These are phyloP conservation scores for Pholiota molesta DNA, from an alignment of 768 basidiomycete species.

Conservation along the genomic window DNA sequence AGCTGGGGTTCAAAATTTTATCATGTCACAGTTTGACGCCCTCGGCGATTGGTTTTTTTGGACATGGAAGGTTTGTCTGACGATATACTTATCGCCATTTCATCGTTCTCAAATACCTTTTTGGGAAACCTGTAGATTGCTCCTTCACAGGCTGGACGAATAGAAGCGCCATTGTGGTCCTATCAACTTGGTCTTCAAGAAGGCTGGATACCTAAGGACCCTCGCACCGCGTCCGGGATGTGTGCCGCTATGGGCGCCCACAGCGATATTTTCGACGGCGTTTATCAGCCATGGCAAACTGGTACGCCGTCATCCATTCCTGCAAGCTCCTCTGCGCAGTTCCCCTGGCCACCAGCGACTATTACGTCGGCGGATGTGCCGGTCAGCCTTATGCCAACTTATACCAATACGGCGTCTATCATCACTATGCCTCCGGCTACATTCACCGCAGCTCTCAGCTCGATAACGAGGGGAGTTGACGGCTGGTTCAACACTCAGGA, in stretches of 20 bases:
- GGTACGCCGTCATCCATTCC: constrained; percentile 61
- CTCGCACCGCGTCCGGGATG: constrained; percentile 59
- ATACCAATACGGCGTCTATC: constrained; percentile 62
- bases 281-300: constrained; percentile 56
- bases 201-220: constrained; percentile 81
- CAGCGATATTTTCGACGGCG: constrained; percentile 27
- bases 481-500: constrained; percentile 64
- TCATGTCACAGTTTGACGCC: constrained; percentile 51
- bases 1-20: constrained; percentile 51
- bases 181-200: constrained; percentile 54
- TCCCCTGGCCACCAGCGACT: constrained; percentile 58
- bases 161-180: constrained; percentile 43
- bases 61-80: constrained; percentile 44
- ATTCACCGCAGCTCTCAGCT: constrained; percentile 41
- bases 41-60: constrained; percentile 48
- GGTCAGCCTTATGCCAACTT: constrained; percentile 53
- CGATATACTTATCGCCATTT: too few species aligned
- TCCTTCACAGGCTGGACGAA: constrained; percentile 47
- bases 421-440: constrained; percentile 60
- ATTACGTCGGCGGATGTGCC: constrained; percentile 40
- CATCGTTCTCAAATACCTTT: background rate
- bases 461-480: constrained; percentile 45
- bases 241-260: constrained; percentile 55
- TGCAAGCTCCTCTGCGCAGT: constrained; percentile 41
- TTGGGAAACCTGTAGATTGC: constrained; percentile 27